A percentile compares a stretch with the other conserved stretches of the same genome.
Evolutionary conservation across 208 protist genomes (phyloP).

Genomic region (Crithidia brevicula): DNA sequence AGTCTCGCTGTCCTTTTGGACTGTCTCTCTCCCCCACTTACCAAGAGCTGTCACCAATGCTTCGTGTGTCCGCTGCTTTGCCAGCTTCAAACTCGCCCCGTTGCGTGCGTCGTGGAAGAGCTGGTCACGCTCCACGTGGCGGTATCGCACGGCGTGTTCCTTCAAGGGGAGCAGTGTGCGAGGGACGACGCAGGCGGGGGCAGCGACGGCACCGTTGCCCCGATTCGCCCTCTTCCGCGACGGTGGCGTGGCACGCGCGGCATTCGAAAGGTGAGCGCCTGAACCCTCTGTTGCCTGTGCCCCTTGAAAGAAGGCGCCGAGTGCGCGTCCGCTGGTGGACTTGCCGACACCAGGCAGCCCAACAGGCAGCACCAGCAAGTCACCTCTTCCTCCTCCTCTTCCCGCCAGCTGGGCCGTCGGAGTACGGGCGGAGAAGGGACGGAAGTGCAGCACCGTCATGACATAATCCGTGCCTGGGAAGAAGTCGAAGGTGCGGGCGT

Average conservation of each 20-base stretch:
- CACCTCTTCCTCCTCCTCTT: background rate
- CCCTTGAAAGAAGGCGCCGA: slow-evolving; percentile 22
- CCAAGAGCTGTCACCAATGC: slow-evolving; percentile 18
- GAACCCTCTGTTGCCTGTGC: background rate
- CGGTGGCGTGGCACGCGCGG: too few relatives aligned
- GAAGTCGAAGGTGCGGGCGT: slow-evolving; percentile 52
- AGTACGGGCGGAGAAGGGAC: background rate
- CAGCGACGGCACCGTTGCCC: background rate
- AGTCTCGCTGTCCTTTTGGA: too few relatives aligned
- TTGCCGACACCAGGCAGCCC: slow-evolving; percentile 37
- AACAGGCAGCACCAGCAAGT: slow-evolving; percentile 41
- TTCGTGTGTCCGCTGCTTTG: slow-evolving; percentile 31
- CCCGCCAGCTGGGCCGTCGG: too few relatives aligned
- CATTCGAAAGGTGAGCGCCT: too few relatives aligned
- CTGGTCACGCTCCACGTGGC: slow-evolving; percentile 39
- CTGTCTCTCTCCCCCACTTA: background rate
- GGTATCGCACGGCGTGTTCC: background rate
- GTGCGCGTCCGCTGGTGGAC: slow-evolving; percentile 21
- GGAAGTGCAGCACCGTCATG: slow-evolving; percentile 52
- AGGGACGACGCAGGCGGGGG: slow-evolving; percentile 10
- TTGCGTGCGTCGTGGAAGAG: slow-evolving; percentile 14
- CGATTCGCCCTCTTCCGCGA: background rate
- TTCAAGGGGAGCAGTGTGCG: slow-evolving; percentile 16
- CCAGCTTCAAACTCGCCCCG: slow-evolving; percentile 9
- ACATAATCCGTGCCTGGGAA: slow-evolving; percentile 52